Evolutionary conservation across 2,329 filamentous ascomycete genomes (phyloP).

Genomic region (Pseudogymnoascus sp.): DNA sequence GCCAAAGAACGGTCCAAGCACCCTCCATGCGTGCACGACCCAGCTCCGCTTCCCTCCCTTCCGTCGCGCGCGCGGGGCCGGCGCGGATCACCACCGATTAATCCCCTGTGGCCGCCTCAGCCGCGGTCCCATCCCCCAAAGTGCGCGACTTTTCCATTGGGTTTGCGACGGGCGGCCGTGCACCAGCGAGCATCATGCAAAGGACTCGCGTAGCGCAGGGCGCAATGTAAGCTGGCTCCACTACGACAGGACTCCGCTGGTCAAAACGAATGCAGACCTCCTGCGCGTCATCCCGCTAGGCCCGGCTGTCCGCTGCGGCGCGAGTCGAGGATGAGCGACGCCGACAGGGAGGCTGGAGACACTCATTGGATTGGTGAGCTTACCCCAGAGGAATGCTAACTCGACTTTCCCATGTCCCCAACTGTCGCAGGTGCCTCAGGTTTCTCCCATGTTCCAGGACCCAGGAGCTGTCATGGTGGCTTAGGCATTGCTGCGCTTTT

Average conservation of each 20-base stretch:
- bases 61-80: background rate
- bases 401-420: background rate
- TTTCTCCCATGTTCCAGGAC: background rate
- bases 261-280: background rate
- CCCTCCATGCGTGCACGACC: background rate
- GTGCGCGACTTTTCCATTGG: conserved; percentile 1
- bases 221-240: background rate
- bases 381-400: background rate
- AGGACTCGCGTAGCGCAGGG: background rate
- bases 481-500: background rate
- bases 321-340: background rate
- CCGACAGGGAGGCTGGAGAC: background rate
- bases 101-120: conserved; percentile 1
- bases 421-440: background rate
- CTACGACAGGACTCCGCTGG: background rate
- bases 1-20: conserved; percentile 5
- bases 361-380: background rate
- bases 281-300: conserved; percentile 5
- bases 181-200: background rate
- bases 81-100: conserved; percentile 2
- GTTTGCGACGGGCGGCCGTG: background rate
- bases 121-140: background rate
- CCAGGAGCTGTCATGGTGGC: background rate
- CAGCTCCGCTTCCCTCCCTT: background rate
- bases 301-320: conserved; percentile 1